A percentile compares a stretch with the other conserved stretches of the same genome.
phyloP scores from a whole-genome alignment of 2,329 filamentous ascomycete species.

The Cladosporium sp. region DNA sequence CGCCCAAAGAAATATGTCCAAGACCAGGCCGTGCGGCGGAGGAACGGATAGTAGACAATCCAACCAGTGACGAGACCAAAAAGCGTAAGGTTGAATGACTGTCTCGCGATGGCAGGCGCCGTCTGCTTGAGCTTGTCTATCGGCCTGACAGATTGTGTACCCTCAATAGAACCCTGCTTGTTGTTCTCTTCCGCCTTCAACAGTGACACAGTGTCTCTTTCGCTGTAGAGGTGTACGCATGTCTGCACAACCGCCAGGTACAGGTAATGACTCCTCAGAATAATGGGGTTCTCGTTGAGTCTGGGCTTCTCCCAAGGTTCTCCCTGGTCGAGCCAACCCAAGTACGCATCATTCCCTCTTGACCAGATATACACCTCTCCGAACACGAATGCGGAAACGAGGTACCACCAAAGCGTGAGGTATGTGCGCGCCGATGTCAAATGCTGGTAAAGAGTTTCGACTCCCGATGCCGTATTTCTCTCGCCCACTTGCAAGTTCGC shows the following conservation, averaged over 20 bases:
- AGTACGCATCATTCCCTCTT: slow-evolving; percentile 54
- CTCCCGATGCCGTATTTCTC: slow-evolving; percentile 67
- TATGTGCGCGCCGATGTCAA: slow-evolving; percentile 58
- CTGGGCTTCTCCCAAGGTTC: slow-evolving; percentile 67
- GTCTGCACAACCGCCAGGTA: slow-evolving; percentile 71
- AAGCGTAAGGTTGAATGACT: slow-evolving; percentile 25
- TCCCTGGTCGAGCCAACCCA: slow-evolving; percentile 72
- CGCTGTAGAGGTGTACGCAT: slow-evolving; percentile 66
- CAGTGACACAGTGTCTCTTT: slow-evolving; percentile 68
- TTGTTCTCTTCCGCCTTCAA: slow-evolving; percentile 36
- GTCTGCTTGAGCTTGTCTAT: slow-evolving; percentile 1
- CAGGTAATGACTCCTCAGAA: slow-evolving; percentile 70
- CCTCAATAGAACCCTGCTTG: slow-evolving; percentile 29
- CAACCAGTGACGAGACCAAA: slow-evolving; percentile 24
- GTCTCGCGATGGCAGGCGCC: slow-evolving; percentile 19
- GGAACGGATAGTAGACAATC: slow-evolving; percentile 61
- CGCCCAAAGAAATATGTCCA: slow-evolving; percentile 70
- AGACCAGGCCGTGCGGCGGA: slow-evolving; percentile 64
- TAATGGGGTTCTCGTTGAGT: slow-evolving; percentile 84
- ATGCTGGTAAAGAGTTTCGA: slow-evolving; percentile 62
- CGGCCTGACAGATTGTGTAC: background rate
- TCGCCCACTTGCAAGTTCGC: slow-evolving; percentile 42
- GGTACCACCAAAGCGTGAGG: slow-evolving; percentile 74
- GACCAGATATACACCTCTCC: slow-evolving; percentile 77
- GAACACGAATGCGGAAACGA: slow-evolving; percentile 75